These are phyloP conservation scores for Stevia rebaudiana DNA, from an alignment of 140 eudicot species.

Conservation along the genomic window DNA sequence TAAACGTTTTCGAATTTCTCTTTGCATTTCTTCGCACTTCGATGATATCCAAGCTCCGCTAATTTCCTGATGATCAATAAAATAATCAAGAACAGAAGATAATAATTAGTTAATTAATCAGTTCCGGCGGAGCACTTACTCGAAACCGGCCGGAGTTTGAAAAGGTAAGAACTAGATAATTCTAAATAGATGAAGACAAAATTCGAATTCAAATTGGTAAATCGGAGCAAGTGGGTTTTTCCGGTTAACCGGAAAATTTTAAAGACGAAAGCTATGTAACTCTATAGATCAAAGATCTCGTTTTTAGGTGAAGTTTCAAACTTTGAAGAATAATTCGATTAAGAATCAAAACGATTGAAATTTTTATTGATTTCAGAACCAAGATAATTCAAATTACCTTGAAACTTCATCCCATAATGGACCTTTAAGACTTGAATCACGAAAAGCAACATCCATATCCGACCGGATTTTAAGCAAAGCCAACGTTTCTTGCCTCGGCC, in stretches of 20 bases:
- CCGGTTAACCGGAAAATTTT: constrained; percentile 25
- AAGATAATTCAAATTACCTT: constrained; percentile 32
- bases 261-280: background rate
- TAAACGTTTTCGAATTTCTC: constrained; percentile 96
- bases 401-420: constrained; percentile 89
- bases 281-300: constrained; percentile 20
- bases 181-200: constrained; percentile 33
- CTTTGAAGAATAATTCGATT: background rate
- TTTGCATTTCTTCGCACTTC: constrained; percentile 87
- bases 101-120: background rate
- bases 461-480: constrained; percentile 66
- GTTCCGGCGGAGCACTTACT: constrained; percentile 22
- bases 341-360: background rate
- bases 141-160: constrained; percentile 20
- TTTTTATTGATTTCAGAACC: too few species aligned
- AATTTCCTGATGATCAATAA: constrained; percentile 47
- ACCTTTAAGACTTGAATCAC: constrained; percentile 77
- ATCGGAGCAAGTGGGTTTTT: constrained; percentile 20
- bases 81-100: background rate
- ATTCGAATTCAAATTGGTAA: background rate
- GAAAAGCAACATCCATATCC: constrained; percentile 66
- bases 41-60: constrained; percentile 83
- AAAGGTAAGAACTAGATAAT: constrained; percentile 25
- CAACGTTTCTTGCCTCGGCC: constrained; percentile 80
- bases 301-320: background rate